Evolutionary conservation across 257 asterid genomes (phyloP), one percentile per base, ranked within the genome.

Genomic region (Henckelia pumila): DNA sequence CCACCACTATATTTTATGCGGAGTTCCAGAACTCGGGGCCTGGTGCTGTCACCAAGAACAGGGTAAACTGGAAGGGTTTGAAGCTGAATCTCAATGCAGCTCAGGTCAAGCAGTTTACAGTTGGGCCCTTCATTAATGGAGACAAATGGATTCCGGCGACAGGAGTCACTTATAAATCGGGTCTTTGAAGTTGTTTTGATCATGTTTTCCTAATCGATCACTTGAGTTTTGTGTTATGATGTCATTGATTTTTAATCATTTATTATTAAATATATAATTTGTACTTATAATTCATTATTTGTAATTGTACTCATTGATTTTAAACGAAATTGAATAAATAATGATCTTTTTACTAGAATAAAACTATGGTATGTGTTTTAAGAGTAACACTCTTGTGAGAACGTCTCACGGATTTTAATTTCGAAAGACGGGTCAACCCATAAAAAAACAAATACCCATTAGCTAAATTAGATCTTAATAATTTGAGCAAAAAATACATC

Each of bases 1-100:
- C 93, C 8, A 33, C 56, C 14, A 92, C 98, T 2, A 87, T 92
- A 28, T 92, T 80, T 32, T 92, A 89, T 20, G 97, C 77, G 0
- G 98, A 92, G 69, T 86, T 68, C 53, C 75, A 81, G 30, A 89
- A 92, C 40, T 6, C 10, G 1, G 98, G 98, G 0, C 56, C 78
- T 0, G 98, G 98, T 19, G 85, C 96, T 0, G 78, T 3, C 24
- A 92, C 95, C 40, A 83, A 74, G 65, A 76, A 83, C 1, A 77
- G 98, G 74, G 98, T 92, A 3, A 77, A 72, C 0, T 92, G 98
- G 98, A 81, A 6, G 73, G 98, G 98, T 0, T 67, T 92, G 82
- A 92, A 70, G 78, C 83, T 85, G 67, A 76, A 78, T 26, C 85
- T 89, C 7, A 75, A 29, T 53, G 73, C 76, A 1, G 68, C 72